These are phyloP conservation scores for Picea sitchensis DNA, from an alignment of 75 land plant genomes.

Conservation along the genomic window DNA sequence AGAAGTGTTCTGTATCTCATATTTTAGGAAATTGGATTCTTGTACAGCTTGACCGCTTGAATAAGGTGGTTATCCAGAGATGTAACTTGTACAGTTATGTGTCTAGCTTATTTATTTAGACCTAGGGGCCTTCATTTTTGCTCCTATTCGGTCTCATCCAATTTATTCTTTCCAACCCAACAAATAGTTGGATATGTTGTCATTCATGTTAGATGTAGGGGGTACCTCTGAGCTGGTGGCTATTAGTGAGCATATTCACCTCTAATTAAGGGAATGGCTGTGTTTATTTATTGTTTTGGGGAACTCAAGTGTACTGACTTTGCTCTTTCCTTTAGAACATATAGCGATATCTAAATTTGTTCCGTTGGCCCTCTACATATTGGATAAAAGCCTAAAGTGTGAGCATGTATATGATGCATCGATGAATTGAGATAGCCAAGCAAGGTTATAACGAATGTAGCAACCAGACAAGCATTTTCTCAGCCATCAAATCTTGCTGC, in stretches of 20 bases:
- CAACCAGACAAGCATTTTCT: too few relatives aligned
- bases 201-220: background rate
- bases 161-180: slow-evolving; percentile 5
- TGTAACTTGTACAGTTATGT: background rate
- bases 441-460: background rate
- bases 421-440: background rate
- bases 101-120: slow-evolving; percentile 6
- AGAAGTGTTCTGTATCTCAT: background rate
- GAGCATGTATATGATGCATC: background rate
- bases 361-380: background rate
- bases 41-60: slow-evolving; percentile 3
- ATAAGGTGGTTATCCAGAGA: background rate
- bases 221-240: slow-evolving; percentile 3
- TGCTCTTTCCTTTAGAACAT: background rate
- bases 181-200: background rate
- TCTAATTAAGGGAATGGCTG: background rate
- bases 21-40: background rate
- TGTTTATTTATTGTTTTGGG: background rate
- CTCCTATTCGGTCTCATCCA: background rate
- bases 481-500: too few relatives aligned
- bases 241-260: background rate
- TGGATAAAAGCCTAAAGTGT: background rate
- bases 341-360: background rate
- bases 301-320: background rate
- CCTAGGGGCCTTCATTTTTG: slow-evolving; percentile 6